These are phyloP conservation scores for Helianthus annuus DNA, from an alignment of 129 eudicot genomes.

Conservation along the genomic window HanXRQr2.0-SUNRISE NC_035437.2:1686974-1687473, in stretches of 20 bases:
- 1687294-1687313: slow-evolving; percentile 61
- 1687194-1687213: slow-evolving; percentile 64
- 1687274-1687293: slow-evolving; percentile 51
- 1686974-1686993: slow-evolving; percentile 49
- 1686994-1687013: slow-evolving; percentile 6
- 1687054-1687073: slow-evolving; percentile 54
- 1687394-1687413: slow-evolving; percentile 50
- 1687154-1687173: slow-evolving; percentile 55
- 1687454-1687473: slow-evolving; percentile 54
- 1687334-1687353: slow-evolving; percentile 74
- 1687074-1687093: slow-evolving; percentile 71
- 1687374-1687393: slow-evolving; percentile 72
- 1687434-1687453: slow-evolving; percentile 60
- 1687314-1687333: slow-evolving; percentile 50
- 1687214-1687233: slow-evolving; percentile 46
- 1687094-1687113: slow-evolving; percentile 66
- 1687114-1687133: slow-evolving; percentile 23
- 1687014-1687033: slow-evolving; percentile 3
- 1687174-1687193: slow-evolving; percentile 60
- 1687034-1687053: slow-evolving; percentile 1
- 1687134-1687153: slow-evolving; percentile 30
- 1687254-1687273: slow-evolving; percentile 53
- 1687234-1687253: slow-evolving; percentile 42
- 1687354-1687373: slow-evolving; percentile 70
- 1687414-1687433: slow-evolving; percentile 63